Conservation (phyloP, 192 early-diverging fungal species). For the Entrophospora sp. region DNA sequence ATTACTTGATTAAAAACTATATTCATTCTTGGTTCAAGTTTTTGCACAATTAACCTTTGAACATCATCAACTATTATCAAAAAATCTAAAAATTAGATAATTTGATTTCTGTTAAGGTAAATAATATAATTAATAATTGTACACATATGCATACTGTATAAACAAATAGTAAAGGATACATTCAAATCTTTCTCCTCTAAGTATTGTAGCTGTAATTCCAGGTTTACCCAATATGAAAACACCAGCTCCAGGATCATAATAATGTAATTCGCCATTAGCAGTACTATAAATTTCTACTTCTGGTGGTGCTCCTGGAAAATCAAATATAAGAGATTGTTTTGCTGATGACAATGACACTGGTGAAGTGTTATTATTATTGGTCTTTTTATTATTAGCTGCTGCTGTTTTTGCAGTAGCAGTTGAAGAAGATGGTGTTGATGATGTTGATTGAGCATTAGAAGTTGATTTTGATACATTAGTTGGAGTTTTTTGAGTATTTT, state of each 20-base stretch:
- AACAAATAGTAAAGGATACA: not conserved
- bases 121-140: too few relatives aligned
- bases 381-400: not conserved
- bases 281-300: constrained; percentile 40
- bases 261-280: constrained; percentile 48
- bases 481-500: too few relatives aligned
- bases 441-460: not conserved
- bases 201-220: not conserved
- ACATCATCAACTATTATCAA: constrained; percentile 42
- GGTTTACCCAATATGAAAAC: constrained; percentile 48
- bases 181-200: not conserved
- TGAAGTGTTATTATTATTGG: too few relatives aligned
- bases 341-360: not conserved
- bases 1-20: constrained; percentile 55
- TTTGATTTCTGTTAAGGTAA: too few relatives aligned
- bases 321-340: constrained; percentile 10
- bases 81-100: constrained; percentile 36
- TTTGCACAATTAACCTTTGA: constrained; percentile 41
- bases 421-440: not conserved
- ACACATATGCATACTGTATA: not conserved
- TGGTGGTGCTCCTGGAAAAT: constrained; percentile 22
- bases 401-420: constrained; percentile 1
- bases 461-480: not conserved
- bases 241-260: constrained; percentile 49
- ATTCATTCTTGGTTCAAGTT: constrained; percentile 67